These are phyloP conservation scores for Jamesozyma spencerorum DNA, from an alignment of 805 yeast species.

Conservation along the genomic window DNA sequence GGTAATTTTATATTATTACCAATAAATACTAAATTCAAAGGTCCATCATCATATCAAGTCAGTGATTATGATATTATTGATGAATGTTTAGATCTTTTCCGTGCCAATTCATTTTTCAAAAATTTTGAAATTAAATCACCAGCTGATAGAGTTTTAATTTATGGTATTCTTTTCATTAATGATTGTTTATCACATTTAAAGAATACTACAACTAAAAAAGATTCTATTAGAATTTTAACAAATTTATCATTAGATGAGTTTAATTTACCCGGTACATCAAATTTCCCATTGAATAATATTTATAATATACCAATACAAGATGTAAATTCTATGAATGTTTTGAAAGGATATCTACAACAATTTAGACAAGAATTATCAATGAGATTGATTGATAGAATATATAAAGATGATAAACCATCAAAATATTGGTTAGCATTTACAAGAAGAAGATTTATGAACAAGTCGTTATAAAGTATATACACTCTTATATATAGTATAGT, in stretches of 20 bases:
- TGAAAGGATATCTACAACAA: constrained; percentile 77
- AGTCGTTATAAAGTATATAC: constrained; percentile 27
- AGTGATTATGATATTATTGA: constrained; percentile 85
- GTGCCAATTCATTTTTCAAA: constrained; percentile 93
- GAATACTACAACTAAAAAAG: constrained; percentile 40
- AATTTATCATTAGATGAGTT: constrained; percentile 83
- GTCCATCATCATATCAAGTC: constrained; percentile 76
- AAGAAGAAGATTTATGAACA: constrained; percentile 92
- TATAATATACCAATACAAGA: constrained; percentile 65
- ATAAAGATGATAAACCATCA: constrained; percentile 63
- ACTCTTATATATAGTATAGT: too few species aligned
- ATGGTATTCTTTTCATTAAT: constrained; percentile 83
- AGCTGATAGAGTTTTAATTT: constrained; percentile 84
- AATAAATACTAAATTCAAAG: constrained; percentile 71
- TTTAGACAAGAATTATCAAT: constrained; percentile 89
- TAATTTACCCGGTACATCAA: constrained; percentile 88
- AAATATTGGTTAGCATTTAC: constrained; percentile 95
- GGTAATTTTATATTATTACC: constrained; percentile 84
- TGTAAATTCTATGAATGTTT: constrained; percentile 65
- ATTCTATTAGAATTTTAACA: constrained; percentile 61
- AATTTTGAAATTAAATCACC: constrained; percentile 96
- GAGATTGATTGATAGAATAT: constrained; percentile 67
- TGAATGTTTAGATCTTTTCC: constrained; percentile 80
- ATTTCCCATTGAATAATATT: constrained; percentile 78
- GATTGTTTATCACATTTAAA: constrained; percentile 67